Percentiles rank a stretch among this genome's conserved stretches.
Evolutionary conservation across 2,329 filamentous ascomycete species (phyloP).

Genomic region (Ceratocystis eucalypticola): DNA sequence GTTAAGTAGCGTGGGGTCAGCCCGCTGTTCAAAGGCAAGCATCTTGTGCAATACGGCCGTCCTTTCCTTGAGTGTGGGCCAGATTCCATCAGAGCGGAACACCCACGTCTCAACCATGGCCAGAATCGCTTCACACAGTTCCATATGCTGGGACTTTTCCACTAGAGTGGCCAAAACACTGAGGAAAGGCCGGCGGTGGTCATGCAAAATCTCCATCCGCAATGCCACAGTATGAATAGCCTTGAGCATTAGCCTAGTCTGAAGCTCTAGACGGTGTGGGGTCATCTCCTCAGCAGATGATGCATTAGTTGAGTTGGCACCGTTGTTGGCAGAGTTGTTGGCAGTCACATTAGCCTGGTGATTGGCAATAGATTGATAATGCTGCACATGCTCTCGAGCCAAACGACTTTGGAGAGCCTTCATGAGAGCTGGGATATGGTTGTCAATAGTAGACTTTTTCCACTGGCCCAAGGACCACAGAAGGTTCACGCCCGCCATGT

Average conservation of each 20-base stretch:
- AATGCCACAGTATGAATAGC: conserved; percentile 84
- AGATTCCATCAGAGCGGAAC: conserved; percentile 86
- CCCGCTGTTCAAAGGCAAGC: conserved; percentile 80
- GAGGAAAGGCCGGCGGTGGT: conserved; percentile 82
- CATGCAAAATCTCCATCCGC: conserved; percentile 82
- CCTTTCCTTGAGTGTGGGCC: conserved; percentile 96
- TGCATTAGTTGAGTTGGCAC: conserved; percentile 20
- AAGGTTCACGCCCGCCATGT: conserved; percentile 81
- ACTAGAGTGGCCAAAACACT: conserved; percentile 90
- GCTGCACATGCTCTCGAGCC: conserved; percentile 81
- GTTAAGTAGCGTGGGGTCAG: conserved; percentile 71
- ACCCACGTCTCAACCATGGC: conserved; percentile 93
- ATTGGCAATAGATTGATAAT: conserved; percentile 46
- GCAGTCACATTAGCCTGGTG: conserved; percentile 35
- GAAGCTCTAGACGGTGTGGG: conserved; percentile 71
- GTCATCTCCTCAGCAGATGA: conserved; percentile 41
- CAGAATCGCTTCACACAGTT: conserved; percentile 82
- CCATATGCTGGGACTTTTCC: conserved; percentile 79
- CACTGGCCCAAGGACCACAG: conserved; percentile 82
- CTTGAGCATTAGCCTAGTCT: conserved; percentile 83
- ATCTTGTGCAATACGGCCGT: conserved; percentile 99
- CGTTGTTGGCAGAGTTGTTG: conserved; percentile 33
- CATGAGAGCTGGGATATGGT: conserved; percentile 78
- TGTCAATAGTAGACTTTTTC: conserved; percentile 75
- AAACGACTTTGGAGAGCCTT: conserved; percentile 86